Evolutionary conservation across 148 eudicot genomes (phyloP), one percentile per base, ranked within the genome.

Genomic region (Rheum nobile): DNA sequence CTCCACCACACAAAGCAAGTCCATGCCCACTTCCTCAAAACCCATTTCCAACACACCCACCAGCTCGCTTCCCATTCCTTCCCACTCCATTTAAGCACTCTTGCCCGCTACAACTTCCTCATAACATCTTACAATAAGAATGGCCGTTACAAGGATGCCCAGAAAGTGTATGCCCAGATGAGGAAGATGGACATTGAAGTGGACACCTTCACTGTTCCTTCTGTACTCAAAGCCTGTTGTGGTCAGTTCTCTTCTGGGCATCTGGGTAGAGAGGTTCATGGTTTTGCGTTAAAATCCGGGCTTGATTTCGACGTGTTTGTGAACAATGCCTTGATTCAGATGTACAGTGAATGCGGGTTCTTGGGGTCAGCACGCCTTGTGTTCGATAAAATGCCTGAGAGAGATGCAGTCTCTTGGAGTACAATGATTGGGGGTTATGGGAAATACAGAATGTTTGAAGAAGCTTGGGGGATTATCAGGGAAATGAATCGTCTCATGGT

Each of bases 341-440:
- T 82, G 84, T 82, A 82, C 41, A 59, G 69, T 55, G 77, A 79
- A 73, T 76, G 82, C 52, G 79, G 77, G 28, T 73, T 29, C 41
- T 35, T 22, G 9, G 75, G 57, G 12, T 29, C 55, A 26, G 81
- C 84, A 38, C 73, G 75, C 31, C 13, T 55, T 26, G 24, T 82
- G 63, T 78, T 79, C 47, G 84, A 82, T 52, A 73, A 69, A 76
- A 76, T 82, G 84, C 48, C 50, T 12, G 32, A 13, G 46, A 82
- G 79, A 71, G 84, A 82, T 73, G 77, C 8, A 17, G 82, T 79
- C 57, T 82, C 84, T 8, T 78, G 82, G 84, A 74, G 72, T 77
- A 79, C 79, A 8, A 79, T 82, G 70, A 70, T 82, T 47, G 47
- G 71, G 69, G 37, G 75, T 6, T 79, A 42, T 28, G 21, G 57